phyloP scores from a whole-genome alignment of 2,329 filamentous ascomycete species.

The Diaporthe aspalathi region DNA sequence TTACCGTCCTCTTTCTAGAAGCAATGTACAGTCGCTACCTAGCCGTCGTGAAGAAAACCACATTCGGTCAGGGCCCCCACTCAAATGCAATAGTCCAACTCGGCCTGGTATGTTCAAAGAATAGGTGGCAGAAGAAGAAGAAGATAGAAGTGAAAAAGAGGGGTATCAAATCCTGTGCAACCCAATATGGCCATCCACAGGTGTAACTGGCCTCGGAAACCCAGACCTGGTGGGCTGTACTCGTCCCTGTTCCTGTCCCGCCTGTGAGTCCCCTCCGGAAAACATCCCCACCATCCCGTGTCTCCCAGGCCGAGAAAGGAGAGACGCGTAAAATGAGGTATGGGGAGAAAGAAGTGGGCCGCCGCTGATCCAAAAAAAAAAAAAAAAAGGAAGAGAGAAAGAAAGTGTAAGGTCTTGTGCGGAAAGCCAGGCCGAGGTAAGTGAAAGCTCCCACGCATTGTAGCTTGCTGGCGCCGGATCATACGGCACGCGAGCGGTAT shows the following conservation, averaged over 20 bases:
- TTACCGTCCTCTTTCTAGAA: constrained; percentile 16
- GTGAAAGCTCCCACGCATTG: neutral
- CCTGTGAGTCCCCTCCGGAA: neutral
- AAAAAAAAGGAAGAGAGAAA: neutral
- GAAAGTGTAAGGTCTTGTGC: neutral
- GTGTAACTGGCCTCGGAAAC: constrained; percentile 5
- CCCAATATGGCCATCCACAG: constrained; percentile 13
- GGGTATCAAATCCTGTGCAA: constrained; percentile 39
- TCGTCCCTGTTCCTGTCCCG: neutral
- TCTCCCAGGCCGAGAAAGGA: neutral
- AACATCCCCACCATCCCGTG: neutral
- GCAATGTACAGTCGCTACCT: constrained; percentile 19
- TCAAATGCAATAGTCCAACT: constrained; percentile 17
- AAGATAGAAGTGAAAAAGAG: constrained; percentile 3
- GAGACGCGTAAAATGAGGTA: neutral
- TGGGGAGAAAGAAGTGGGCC: neutral
- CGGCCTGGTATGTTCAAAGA: constrained; percentile 21
- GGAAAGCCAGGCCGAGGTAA: neutral
- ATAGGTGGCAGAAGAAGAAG: constrained; percentile 17
- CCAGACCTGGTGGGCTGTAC: neutral
- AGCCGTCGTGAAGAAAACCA: constrained; percentile 19
- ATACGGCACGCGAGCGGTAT: neutral
- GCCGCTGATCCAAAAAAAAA: neutral
- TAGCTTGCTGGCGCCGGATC: neutral
- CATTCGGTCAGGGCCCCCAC: neutral